phyloP scores from a whole-genome alignment of 495 filamentous ascomycete genomes.

The Evernia prunastri region DNA sequence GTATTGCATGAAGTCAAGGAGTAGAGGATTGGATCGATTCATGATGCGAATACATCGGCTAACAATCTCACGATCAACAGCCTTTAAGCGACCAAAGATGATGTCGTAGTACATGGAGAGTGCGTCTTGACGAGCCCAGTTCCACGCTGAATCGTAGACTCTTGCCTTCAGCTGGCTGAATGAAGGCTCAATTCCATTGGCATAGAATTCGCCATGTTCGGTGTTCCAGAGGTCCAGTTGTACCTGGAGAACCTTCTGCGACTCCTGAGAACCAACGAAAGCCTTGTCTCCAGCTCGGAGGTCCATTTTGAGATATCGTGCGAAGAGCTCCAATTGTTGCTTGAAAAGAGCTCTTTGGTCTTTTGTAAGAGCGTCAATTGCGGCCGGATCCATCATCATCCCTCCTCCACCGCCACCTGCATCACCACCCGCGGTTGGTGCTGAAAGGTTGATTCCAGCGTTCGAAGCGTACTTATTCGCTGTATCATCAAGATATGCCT shows the following conservation, averaged over 20 bases:
- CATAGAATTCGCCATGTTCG: constrained; percentile 96
- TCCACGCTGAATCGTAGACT: constrained; percentile 98
- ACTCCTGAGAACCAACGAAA: constrained; percentile 73
- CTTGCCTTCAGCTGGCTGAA: constrained; percentile 92
- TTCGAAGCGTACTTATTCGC: constrained; percentile 82
- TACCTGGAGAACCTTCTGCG: constrained; percentile 75
- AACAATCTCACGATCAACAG: constrained; percentile 95
- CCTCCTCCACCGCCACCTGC: constrained; percentile 62
- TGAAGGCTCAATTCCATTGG: constrained; percentile 83
- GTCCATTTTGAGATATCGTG: constrained; percentile 94
- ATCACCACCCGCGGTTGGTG: constrained; percentile 68
- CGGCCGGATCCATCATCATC: constrained; percentile 99
- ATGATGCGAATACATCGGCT: constrained; percentile 98
- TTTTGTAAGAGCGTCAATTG: constrained; percentile 93
- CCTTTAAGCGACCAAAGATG: constrained; percentile 90
- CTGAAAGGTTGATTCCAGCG: constrained; percentile 78
- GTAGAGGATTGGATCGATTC: constrained; percentile 93
- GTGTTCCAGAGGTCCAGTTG: constrained; percentile 92
- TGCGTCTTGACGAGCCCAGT: constrained; percentile 97
- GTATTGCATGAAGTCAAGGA: constrained; percentile 99
- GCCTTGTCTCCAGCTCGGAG: constrained; percentile 93
- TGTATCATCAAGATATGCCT: constrained; percentile 80
- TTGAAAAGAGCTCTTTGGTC: constrained; percentile 93
- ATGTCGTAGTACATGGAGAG: constrained; percentile 99
- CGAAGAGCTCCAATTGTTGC: constrained; percentile 91